A percentile compares a stretch with the other conserved stretches of the same genome.
phyloP scores from a whole-genome alignment of 176 grass and related monocot species.

The Cymbopogon citratus region DNA sequence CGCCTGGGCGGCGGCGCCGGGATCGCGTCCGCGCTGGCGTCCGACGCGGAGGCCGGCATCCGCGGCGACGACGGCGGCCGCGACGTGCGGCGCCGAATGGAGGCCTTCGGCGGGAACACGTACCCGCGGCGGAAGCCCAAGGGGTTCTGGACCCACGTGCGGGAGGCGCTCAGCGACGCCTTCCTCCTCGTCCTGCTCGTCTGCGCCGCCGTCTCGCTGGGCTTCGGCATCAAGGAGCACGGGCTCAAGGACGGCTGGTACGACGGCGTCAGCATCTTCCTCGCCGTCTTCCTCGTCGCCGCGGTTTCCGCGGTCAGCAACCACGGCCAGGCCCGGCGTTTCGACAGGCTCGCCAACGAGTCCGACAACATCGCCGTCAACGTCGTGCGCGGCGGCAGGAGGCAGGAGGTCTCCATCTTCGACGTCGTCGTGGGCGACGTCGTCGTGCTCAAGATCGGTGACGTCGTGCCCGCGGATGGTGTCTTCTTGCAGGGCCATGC shows the following conservation, averaged over 20 bases:
- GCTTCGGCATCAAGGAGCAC: constrained; percentile 69
- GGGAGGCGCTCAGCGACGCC: constrained; percentile 49
- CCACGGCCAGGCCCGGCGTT: constrained; percentile 47
- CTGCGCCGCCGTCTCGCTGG: constrained; percentile 60
- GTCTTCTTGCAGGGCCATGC: constrained; percentile 44
- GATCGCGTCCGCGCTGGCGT: constrained; percentile 24
- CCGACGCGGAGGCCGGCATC: constrained; percentile 38
- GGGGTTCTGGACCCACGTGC: constrained; percentile 43
- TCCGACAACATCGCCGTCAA: constrained; percentile 46
- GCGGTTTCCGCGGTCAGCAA: constrained; percentile 62
- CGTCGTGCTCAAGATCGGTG: constrained; percentile 54
- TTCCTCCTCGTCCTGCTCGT: constrained; percentile 59
- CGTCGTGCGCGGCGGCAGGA: constrained; percentile 35
- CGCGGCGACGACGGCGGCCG: background rate
- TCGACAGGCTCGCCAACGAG: constrained; percentile 34
- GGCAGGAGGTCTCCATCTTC: constrained; percentile 47
- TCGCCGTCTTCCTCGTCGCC: constrained; percentile 59
- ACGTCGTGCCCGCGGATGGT: constrained; percentile 61
- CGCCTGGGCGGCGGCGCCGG: constrained; percentile 31
- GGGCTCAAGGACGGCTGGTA: constrained; percentile 63
- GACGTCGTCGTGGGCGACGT: constrained; percentile 70
- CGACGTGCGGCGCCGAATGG: constrained; percentile 33
- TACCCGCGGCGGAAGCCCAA: constrained; percentile 59
- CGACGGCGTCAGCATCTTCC: constrained; percentile 69
- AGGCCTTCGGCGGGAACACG: constrained; percentile 53